These are phyloP conservation scores for Vinca minor DNA, from an alignment of 257 asterid genomes.

Conservation along the genomic window DNA sequence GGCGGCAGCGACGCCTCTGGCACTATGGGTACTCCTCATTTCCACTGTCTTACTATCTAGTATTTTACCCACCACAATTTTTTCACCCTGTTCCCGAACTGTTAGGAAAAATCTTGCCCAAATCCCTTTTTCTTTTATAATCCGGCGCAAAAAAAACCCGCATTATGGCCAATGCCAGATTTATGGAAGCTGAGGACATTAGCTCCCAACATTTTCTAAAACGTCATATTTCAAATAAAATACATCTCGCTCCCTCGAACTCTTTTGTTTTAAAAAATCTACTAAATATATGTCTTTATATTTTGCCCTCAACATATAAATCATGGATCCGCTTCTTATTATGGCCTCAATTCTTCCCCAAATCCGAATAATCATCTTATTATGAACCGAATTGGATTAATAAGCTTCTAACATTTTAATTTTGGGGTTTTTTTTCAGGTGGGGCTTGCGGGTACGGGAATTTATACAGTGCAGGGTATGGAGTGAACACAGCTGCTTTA, in stretches of 20 bases:
- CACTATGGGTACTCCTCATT: constrained; percentile 63
- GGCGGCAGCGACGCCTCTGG: constrained; percentile 94
- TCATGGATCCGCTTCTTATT: too few relatives aligned
- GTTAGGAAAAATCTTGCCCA: neutral
- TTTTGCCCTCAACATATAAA: too few relatives aligned
- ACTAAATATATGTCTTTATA: too few relatives aligned
- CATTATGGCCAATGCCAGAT: neutral
- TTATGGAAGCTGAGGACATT: too few relatives aligned
- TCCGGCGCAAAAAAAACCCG: too few relatives aligned
- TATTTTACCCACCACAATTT: too few relatives aligned
- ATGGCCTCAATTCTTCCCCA: neutral
- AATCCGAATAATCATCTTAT: too few relatives aligned
- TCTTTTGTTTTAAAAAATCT: too few relatives aligned
- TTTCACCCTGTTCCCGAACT: neutral
- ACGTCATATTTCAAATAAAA: too few relatives aligned
- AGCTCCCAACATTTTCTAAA: too few relatives aligned
- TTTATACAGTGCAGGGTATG: constrained; percentile 79
- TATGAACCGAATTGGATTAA: too few relatives aligned
- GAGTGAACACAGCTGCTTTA: constrained; percentile 66
- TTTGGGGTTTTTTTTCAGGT: constrained; percentile 22
- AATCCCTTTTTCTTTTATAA: neutral
- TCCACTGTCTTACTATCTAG: neutral
- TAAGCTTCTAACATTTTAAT: neutral
- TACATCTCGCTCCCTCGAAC: too few relatives aligned
- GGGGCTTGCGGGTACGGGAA: constrained; percentile 81